Conservation (phyloP, 2,329 filamentous ascomycete species). For the Arachnomyces sp. region DNA sequence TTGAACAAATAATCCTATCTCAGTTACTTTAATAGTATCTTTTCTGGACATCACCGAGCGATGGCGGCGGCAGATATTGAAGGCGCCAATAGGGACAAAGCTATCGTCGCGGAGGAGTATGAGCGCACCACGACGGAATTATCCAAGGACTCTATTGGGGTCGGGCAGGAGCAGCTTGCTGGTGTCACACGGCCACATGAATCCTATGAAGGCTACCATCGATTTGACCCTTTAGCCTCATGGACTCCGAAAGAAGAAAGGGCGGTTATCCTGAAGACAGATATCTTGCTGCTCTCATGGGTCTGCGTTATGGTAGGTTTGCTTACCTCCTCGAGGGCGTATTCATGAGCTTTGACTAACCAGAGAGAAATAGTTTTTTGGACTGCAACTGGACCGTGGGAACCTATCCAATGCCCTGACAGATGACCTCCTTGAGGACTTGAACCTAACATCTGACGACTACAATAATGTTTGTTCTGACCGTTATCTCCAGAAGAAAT, state of each 20-base stretch:
- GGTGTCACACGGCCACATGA: conserved; percentile 23
- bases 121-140: conserved; percentile 7
- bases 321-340: background rate
- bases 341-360: conserved; percentile 8
- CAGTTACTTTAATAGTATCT: no score
- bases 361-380: conserved; percentile 44
- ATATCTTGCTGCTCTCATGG: conserved; percentile 19
- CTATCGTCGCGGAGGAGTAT: background rate
- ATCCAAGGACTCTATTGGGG: conserved; percentile 7
- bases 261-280: conserved; percentile 19
- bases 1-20: no score
- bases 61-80: conserved; percentile 12
- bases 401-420: conserved; percentile 52
- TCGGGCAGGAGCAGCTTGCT: conserved; percentile 21
- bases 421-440: conserved; percentile 47
- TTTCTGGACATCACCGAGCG: no score
- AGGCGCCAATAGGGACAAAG: background rate
- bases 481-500: conserved; percentile 45
- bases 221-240: conserved; percentile 17
- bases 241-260: conserved; percentile 31
- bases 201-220: conserved; percentile 20
- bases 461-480: conserved; percentile 32
- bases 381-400: conserved; percentile 51
- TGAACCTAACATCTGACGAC: conserved; percentile 24
- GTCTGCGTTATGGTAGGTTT: conserved; percentile 10